Evolutionary conservation across 331 rosid genomes (phyloP), one percentile per base, ranked within the genome.

Genomic region (Spiraea crenata): DNA sequence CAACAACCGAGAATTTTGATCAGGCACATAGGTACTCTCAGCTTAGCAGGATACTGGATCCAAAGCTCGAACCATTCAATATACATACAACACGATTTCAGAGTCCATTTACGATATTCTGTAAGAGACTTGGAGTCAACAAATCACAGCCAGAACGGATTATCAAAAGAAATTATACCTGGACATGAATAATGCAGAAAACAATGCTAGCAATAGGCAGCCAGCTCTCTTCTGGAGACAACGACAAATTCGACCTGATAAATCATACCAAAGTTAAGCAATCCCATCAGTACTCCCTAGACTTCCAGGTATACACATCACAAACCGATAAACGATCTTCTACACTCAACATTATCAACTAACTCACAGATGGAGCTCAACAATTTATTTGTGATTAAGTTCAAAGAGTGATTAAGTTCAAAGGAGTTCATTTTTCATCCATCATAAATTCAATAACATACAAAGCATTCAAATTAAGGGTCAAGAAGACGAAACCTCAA

Each of bases 191-290:
- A 15, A 91, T 79, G 89, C 99, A 82, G 82, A 88, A 83, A 40
- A 93, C 61, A 68, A 93, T 89, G 88, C 99, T 89, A 57, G 88
- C 91, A 69, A 95, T 83, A 38, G 99, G 97, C 73, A 91, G 84
- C 99, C 97, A 93, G 69, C 96, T 91, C 57, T 93, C 99, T 69
- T 93, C 96, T 1, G 96, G 95, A 1, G 96, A 91, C 59, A 91
- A 39, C 1, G 90, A 86, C 73, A 95, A 81, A 80, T 91, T 95
- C 52, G 97, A 76, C 85, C 97, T 95, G 71, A 72, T 55, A 70
- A 73, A 68, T 40, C 62, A 65, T 59, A 6, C 20, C 31, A 48
- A 64, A 69, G 20, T 66, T 49, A 62, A 67, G 14, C 39, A 61
- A 20, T 14, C 20, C 11, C 47, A 10, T 25, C 47, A 54, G 47